Evolutionary conservation across 805 yeast species (phyloP).

Genomic region (Peterozyma toletana): DNA sequence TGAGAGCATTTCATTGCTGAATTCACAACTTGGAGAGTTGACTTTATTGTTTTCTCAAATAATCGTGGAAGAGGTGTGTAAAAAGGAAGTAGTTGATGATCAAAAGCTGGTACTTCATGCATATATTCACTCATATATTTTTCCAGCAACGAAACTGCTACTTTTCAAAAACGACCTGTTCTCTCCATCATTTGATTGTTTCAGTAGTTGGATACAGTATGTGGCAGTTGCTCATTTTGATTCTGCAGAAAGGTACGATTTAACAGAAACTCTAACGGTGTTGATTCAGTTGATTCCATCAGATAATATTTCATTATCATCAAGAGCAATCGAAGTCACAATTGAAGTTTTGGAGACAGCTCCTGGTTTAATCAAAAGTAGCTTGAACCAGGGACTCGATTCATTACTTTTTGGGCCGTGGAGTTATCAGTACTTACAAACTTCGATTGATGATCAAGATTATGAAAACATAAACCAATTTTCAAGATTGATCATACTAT

Average conservation of each 20-base stretch:
- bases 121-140: slow-evolving; percentile 26
- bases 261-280: slow-evolving; percentile 11
- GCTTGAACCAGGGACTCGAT: slow-evolving; percentile 22
- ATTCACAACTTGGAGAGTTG: slow-evolving; percentile 10
- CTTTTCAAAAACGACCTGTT: slow-evolving; percentile 1
- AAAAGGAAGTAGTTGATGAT: slow-evolving; percentile 22
- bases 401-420: slow-evolving; percentile 35
- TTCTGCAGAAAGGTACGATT: slow-evolving; percentile 19
- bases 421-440: slow-evolving; percentile 32
- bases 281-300: slow-evolving; percentile 12
- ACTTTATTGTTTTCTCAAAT: slow-evolving; percentile 32
- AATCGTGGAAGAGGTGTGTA: slow-evolving; percentile 43
- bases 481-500: slow-evolving; percentile 36
- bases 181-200: slow-evolving; percentile 15
- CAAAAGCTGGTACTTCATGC: slow-evolving; percentile 26
- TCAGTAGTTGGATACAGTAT: slow-evolving; percentile 29
- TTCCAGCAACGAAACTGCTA: slow-evolving; percentile 20
- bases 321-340: slow-evolving; percentile 24
- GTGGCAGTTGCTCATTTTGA: slow-evolving; percentile 28
- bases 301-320: slow-evolving; percentile 9
- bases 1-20: not conserved
- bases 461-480: slow-evolving; percentile 32
- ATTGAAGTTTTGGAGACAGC: slow-evolving; percentile 40
- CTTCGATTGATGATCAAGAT: slow-evolving; percentile 23
- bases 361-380: slow-evolving; percentile 28